Evolutionary conservation across 345 rosid genomes (phyloP).

Genomic region (Pelargonium nanum): DNA sequence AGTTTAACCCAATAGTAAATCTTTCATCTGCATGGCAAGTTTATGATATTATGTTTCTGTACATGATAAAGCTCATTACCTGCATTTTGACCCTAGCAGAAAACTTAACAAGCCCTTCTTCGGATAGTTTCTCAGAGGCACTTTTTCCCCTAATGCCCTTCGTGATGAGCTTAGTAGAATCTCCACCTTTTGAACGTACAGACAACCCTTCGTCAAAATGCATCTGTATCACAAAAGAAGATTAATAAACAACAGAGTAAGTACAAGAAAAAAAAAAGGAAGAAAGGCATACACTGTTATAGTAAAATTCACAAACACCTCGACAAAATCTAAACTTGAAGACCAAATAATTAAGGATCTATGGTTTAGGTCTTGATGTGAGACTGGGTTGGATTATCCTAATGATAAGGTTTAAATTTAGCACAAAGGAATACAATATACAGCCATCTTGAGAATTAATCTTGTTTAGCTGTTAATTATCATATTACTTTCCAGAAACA

Average conservation of each 20-base stretch:
- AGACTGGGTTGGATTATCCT: no score
- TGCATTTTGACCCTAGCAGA: conserved; percentile 77
- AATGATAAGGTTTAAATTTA: no score
- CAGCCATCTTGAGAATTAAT: no score
- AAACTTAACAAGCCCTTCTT: conserved; percentile 82
- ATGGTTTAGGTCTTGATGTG: no score
- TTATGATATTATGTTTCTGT: neutral
- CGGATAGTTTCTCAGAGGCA: conserved; percentile 70
- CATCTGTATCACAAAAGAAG: conserved; percentile 38
- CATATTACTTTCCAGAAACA: no score
- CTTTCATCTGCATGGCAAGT: neutral
- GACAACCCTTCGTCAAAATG: conserved; percentile 93
- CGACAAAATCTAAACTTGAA: neutral
- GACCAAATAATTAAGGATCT: no score
- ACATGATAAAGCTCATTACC: conserved; percentile 31
- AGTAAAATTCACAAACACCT: no score
- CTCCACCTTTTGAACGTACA: conserved; percentile 67
- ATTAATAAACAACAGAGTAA: conserved; percentile 5
- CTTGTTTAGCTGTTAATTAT: no score
- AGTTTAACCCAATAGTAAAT: neutral
- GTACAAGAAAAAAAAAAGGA: neutral
- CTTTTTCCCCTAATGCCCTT: conserved; percentile 67
- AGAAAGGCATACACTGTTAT: no score
- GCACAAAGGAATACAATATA: no score
- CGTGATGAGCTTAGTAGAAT: conserved; percentile 50